Percentiles rank a stretch among this genome's conserved stretches.
Evolutionary conservation across 164 flowering plant species (phyloP).

Genomic region (Dillenia turbinata): DNA sequence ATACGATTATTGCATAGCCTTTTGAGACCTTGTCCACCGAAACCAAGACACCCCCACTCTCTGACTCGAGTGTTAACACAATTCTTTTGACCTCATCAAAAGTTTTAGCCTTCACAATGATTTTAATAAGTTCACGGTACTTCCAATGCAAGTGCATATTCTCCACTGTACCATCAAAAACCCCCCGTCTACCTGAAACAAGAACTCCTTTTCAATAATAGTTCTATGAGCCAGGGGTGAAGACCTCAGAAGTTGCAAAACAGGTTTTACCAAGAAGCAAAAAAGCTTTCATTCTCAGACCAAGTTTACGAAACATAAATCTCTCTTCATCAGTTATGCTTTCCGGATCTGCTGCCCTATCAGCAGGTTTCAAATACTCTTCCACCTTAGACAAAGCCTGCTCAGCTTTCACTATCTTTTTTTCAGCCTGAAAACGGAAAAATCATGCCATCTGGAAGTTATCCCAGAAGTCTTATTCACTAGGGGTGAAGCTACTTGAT

Average conservation of each 20-base stretch:
- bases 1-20: slow-evolving; percentile 78
- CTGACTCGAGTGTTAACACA: slow-evolving; percentile 83
- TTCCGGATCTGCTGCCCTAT: slow-evolving; percentile 55
- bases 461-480: too few relatives aligned
- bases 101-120: slow-evolving; percentile 58
- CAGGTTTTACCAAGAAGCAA: slow-evolving; percentile 71
- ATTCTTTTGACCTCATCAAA: slow-evolving; percentile 69
- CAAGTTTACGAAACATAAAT: slow-evolving; percentile 92
- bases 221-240: not conserved
- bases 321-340: slow-evolving; percentile 93
- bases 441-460: not conserved
- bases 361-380: slow-evolving; percentile 60
- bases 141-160: slow-evolving; percentile 99
- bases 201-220: slow-evolving; percentile 1
- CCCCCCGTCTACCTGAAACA: slow-evolving; percentile 89
- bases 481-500: too few relatives aligned
- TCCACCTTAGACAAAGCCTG: slow-evolving; percentile 71
- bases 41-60: slow-evolving; percentile 92
- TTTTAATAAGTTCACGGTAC: slow-evolving; percentile 84
- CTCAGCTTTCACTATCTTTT: slow-evolving; percentile 67
- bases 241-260: not conserved
- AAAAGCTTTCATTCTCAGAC: slow-evolving; percentile 90
- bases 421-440: slow-evolving; percentile 52
- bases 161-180: slow-evolving; percentile 95
- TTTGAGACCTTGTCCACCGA: slow-evolving; percentile 87